Percentiles rank a stretch among this genome's conserved stretches.
These are phyloP conservation scores for Barnettozyma californica DNA, from an alignment of 805 yeast species.

Conservation along the genomic window DNA sequence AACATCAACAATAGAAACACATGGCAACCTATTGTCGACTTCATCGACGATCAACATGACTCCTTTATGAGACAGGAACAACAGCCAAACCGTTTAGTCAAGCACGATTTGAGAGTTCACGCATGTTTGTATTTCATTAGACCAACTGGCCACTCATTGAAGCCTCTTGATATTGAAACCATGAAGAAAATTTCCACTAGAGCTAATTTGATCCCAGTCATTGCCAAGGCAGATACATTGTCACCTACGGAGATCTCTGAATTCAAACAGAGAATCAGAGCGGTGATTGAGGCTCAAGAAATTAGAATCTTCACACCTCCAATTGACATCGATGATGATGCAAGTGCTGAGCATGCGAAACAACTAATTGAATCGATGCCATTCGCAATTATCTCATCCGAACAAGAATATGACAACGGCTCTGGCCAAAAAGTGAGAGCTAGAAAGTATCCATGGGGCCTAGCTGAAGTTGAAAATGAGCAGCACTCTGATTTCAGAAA, in stretches of 20 bases:
- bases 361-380: conserved; percentile 83
- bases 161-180: conserved; percentile 81
- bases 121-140: conserved; percentile 86
- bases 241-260: conserved; percentile 24
- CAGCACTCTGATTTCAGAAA: conserved; percentile 80
- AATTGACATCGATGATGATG: conserved; percentile 66
- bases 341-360: conserved; percentile 74
- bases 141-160: conserved; percentile 85
- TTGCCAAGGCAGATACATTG: conserved; percentile 31
- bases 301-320: conserved; percentile 84
- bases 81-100: conserved; percentile 67
- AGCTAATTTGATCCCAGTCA: conserved; percentile 83
- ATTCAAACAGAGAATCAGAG: conserved; percentile 55
- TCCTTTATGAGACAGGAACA: conserved; percentile 88
- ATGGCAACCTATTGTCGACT: conserved; percentile 84
- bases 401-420: conserved; percentile 57
- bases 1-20: conserved; percentile 79
- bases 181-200: conserved; percentile 79
- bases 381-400: conserved; percentile 77
- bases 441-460: conserved; percentile 87
- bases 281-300: conserved; percentile 77
- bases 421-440: conserved; percentile 68
- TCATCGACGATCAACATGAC: conserved; percentile 88
- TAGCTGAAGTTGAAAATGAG: conserved; percentile 83
- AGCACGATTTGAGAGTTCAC: conserved; percentile 82